A percentile compares a stretch with the other conserved stretches of the same genome.
Evolutionary conservation across 2,329 filamentous ascomycete genomes (phyloP).

Genomic region (Emmonsiellopsis sp.): DNA sequence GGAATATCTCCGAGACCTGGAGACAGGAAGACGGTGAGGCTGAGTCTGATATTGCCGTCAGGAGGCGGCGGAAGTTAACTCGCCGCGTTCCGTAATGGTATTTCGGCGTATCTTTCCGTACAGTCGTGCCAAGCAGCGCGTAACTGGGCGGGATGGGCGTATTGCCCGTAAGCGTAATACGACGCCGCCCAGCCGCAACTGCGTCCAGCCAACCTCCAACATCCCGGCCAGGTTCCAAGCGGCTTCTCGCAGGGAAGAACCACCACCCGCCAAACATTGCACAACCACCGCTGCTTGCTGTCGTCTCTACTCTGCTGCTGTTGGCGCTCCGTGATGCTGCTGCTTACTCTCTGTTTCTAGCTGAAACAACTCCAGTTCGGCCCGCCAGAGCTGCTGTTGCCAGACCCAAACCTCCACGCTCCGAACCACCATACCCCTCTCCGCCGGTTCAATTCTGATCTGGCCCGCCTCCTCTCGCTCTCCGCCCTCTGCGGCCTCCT

Average conservation of each 20-base stretch:
- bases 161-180: background rate
- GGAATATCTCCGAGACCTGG: too few relatives aligned
- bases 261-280: too few relatives aligned
- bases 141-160: background rate
- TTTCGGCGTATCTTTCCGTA: too few relatives aligned
- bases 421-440: background rate
- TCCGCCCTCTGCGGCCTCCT: background rate
- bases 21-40: too few relatives aligned
- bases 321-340: too few relatives aligned
- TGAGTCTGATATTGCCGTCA: too few relatives aligned
- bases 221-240: background rate
- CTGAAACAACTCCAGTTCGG: too few relatives aligned
- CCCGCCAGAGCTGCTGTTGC: too few relatives aligned
- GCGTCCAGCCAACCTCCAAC: background rate
- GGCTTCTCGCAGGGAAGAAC: background rate
- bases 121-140: background rate
- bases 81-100: too few relatives aligned
- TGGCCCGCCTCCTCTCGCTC: background rate
- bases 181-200: background rate
- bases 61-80: too few relatives aligned
- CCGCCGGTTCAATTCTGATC: background rate
- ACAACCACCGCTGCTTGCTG: too few relatives aligned
- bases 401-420: background rate
- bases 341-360: background rate
- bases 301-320: too few relatives aligned